Evolutionary conservation across 768 basidiomycete species (phyloP), one percentile per base, ranked within the genome.

Genomic region (Leccinum pellstonianum): DNA sequence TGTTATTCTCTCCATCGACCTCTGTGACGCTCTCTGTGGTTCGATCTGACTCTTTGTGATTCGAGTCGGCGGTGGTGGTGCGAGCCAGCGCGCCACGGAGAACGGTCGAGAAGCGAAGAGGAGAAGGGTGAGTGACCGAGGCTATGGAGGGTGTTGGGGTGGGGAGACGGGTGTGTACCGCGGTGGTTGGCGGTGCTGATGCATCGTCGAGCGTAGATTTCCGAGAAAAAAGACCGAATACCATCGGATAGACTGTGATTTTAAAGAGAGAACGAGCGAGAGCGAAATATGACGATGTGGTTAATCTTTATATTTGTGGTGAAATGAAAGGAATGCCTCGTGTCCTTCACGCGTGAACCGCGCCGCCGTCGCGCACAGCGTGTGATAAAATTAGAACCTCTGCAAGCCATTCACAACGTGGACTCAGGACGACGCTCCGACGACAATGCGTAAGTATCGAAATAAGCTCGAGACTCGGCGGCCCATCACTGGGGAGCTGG

Each of bases 121-220:
- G 64, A 5, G 73, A 68, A 47, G 62, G 59, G 52, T 21, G 60
- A 29, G 66, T 62, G 4, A 67, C 71, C n/a, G 75, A 77, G 35
- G 71, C 65, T 35, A 79, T 68, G 17, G 83, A 84, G 0, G 85
- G 81, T 0, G 83, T 80, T 0, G 83, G 82, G 1, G 85, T 86
- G 15, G 83, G 81, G 11, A 81, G 76, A 67, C 83, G 82, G 7
- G 64, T 47, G 25, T 10, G 29, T 9, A 31, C 9, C 29, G 29
- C 29, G 9, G 29, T 31, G 29, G 29, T 60, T 25, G 25, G 25
- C 25, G 25, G 25, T 25, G 25, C 25, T 25, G 25, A 25, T 25
- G 25, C 25, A 25, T 25, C 25, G 5, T 25, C 25, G 25, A 25
- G 25, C 25, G 25, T 27, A 27, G 25, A 27, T 27, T 27, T 27